Evolutionary conservation across 441 rosid species (phyloP).

Genomic region (Erodium chrysanthum): DNA sequence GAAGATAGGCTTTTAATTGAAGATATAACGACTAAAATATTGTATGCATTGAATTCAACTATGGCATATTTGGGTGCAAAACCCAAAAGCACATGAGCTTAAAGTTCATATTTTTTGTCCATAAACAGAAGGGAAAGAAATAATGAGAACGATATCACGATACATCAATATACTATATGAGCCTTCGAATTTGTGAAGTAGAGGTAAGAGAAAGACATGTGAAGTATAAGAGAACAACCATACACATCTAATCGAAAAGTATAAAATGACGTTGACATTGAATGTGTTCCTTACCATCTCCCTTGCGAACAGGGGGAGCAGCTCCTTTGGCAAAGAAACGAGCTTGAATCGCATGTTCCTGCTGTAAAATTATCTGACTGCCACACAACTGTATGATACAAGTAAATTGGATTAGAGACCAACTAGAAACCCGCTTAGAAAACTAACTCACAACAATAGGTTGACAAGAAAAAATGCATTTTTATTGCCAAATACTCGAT

Average conservation of each 20-base stretch:
- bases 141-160: neutral
- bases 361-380: constrained; percentile 37
- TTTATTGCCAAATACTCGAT: neutral
- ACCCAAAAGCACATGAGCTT: neutral
- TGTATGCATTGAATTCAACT: neutral
- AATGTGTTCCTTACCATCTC: constrained; percentile 59
- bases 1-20: neutral
- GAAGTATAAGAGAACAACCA: neutral
- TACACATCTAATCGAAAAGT: neutral
- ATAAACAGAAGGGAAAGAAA: neutral
- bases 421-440: neutral
- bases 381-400: constrained; percentile 43
- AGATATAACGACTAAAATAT: neutral
- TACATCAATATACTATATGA: neutral
- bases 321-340: constrained; percentile 71
- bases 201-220: neutral
- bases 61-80: neutral
- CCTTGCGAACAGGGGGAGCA: constrained; percentile 53
- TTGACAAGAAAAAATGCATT: neutral
- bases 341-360: constrained; percentile 42
- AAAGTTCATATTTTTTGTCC: neutral
- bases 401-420: neutral
- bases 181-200: neutral
- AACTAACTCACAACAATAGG: neutral
- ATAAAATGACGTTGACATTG: constrained; percentile 5